phyloP scores from a whole-genome alignment of 2,329 filamentous ascomycete species.

The Ophiocordyceps camponoti-leonardi region DNA sequence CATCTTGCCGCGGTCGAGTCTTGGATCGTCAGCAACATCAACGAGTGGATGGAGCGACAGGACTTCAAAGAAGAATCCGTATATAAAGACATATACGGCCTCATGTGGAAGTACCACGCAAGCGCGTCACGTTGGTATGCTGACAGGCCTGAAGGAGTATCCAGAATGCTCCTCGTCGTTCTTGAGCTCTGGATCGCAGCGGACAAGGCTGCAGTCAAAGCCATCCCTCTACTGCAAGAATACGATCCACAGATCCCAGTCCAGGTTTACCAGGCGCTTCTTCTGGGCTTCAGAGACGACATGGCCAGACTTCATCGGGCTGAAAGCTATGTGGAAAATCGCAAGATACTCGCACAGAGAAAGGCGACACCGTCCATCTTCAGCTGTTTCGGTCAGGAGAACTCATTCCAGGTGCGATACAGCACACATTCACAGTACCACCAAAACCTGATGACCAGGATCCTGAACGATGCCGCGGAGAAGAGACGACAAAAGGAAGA shows the following conservation, averaged over 20 bases:
- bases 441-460: conserved; percentile 15
- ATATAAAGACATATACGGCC: not conserved
- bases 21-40: not conserved
- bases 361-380: conserved; percentile 9
- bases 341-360: not conserved
- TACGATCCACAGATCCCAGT: conserved; percentile 28
- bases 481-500: conserved; percentile 1
- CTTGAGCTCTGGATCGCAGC: conserved; percentile 41
- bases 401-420: conserved; percentile 7
- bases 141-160: conserved; percentile 25
- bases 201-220: conserved; percentile 25
- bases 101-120: not conserved
- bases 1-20: not conserved
- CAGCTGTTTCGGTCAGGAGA: conserved; percentile 3
- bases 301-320: conserved; percentile 9
- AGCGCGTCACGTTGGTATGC: conserved; percentile 14
- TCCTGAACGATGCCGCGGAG: conserved; percentile 19
- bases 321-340: not conserved
- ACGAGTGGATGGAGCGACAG: not conserved
- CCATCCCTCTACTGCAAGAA: conserved; percentile 21
- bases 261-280: conserved; percentile 22
- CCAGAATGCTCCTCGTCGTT: conserved; percentile 36
- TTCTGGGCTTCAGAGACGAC: conserved; percentile 24
- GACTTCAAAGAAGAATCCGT: not conserved
- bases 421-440: conserved; percentile 11